phyloP scores from a whole-genome alignment of 2,329 filamentous ascomycete species.

The Scedosporium apiospermum region DNA sequence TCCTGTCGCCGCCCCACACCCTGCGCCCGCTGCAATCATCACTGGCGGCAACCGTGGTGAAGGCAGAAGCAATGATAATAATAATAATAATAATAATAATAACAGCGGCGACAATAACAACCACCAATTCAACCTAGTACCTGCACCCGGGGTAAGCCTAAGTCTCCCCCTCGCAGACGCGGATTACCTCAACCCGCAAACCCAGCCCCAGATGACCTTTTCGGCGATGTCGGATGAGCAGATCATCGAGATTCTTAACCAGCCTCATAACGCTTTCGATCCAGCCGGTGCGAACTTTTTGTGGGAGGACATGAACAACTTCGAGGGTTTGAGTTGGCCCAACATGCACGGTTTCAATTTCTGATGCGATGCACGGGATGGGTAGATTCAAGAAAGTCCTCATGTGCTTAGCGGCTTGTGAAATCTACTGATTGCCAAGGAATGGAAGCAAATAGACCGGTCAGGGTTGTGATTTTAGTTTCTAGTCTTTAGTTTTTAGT shows the following conservation, averaged over 20 bases:
- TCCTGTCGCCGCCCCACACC: neutral
- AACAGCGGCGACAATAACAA: conserved; percentile 1
- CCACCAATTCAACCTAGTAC: conserved; percentile 8
- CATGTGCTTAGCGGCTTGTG: conserved; percentile 29
- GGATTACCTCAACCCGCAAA: neutral
- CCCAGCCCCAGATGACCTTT: conserved; percentile 36
- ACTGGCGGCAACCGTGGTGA: neutral
- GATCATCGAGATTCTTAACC: conserved; percentile 56
- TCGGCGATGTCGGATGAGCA: conserved; percentile 63
- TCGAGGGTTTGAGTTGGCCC: conserved; percentile 47
- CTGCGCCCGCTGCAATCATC: neutral
- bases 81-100: too few relatives aligned
- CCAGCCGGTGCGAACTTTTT: conserved; percentile 44
- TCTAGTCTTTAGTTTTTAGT: too few relatives aligned
- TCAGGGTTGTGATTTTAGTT: too few relatives aligned
- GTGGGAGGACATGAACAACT: conserved; percentile 48
- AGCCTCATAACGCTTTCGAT: conserved; percentile 50
- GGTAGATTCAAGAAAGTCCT: too few relatives aligned
- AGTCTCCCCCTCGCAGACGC: neutral
- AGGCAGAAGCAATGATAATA: too few relatives aligned
- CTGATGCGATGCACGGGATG: conserved; percentile 5
- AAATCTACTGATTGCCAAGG: conserved; percentile 34
- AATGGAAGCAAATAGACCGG: conserved; percentile 30
- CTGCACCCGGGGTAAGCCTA: conserved; percentile 34
- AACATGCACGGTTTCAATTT: conserved; percentile 30